phyloP scores from a whole-genome alignment of 768 basidiomycete genomes.

The Serendipita sp. region DNA sequence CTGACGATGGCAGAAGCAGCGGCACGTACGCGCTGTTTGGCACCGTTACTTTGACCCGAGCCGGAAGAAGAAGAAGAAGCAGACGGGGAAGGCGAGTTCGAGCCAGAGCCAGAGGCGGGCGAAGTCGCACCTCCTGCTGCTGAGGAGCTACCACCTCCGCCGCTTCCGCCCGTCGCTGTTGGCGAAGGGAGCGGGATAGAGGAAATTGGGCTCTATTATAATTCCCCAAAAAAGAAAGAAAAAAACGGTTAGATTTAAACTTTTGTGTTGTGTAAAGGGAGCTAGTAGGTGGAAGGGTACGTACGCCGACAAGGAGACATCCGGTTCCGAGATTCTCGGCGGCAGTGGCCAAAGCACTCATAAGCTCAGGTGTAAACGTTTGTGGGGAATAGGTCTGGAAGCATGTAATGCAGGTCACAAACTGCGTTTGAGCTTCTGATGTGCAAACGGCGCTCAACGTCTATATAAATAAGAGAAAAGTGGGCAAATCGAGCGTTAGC shows the following conservation, averaged over 20 bases:
- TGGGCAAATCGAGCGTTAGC: no score
- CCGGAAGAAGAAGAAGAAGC: no score
- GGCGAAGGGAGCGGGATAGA: not conserved
- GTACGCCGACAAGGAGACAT: conserved; percentile 3
- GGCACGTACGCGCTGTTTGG: no score
- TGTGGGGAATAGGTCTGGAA: not conserved
- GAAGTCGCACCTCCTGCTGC: not conserved
- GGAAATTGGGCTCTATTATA: not conserved
- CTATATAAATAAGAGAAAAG: no score
- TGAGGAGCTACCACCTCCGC: not conserved
- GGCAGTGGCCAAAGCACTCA: not conserved
- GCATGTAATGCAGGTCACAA: not conserved
- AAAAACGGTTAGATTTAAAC: not conserved
- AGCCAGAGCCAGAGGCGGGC: no score
- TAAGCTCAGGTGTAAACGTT: not conserved
- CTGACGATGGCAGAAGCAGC: no score
- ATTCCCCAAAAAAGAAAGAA: no score
- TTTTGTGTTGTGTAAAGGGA: not conserved
- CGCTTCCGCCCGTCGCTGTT: not conserved
- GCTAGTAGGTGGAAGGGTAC: not conserved
- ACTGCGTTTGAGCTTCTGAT: not conserved
- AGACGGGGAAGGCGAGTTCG: no score
- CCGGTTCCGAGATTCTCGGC: not conserved
- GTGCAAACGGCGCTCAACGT: not conserved
- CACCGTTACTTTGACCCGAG: no score